A percentile compares a stretch with the other conserved stretches of the same genome.
Evolutionary conservation across 257 asterid species (phyloP).

Genomic region (Solanum sparsipilum): DNA sequence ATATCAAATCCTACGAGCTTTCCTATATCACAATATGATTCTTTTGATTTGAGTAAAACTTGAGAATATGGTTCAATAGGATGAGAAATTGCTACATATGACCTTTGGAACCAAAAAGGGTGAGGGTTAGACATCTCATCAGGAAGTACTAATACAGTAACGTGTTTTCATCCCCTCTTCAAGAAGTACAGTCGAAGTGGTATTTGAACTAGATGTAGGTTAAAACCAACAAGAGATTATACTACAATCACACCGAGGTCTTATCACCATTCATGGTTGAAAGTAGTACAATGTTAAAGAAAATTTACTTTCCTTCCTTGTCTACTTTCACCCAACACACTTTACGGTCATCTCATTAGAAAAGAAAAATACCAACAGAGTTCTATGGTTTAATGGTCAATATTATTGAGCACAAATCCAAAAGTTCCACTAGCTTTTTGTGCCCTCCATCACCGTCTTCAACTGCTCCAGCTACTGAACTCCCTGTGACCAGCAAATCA

Average conservation of each 20-base stretch:
- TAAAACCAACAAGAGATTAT: background rate
- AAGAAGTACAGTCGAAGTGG: too few species aligned
- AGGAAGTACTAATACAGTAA: background rate
- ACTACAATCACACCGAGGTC: background rate
- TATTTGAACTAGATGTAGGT: background rate
- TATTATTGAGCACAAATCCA: background rate
- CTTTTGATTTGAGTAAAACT: background rate
- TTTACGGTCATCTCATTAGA: background rate
- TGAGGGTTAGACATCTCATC: background rate
- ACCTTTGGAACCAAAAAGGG: background rate
- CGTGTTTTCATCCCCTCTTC: background rate
- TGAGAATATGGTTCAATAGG: background rate
- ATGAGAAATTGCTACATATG: background rate
- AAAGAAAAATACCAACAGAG: background rate
- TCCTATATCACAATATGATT: background rate
- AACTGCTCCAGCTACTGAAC: background rate
- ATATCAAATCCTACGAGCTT: background rate
- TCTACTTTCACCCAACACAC: background rate
- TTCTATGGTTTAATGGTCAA: background rate
- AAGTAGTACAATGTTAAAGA: background rate
- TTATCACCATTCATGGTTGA: background rate
- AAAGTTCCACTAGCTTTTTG: background rate
- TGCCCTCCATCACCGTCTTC: background rate
- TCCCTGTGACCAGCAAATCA: background rate
- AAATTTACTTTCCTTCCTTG: background rate